Percentiles rank a stretch among this genome's conserved stretches.
phyloP scores from a whole-genome alignment of 768 basidiomycete species.

The Rhodotorula diobovata region DNA sequence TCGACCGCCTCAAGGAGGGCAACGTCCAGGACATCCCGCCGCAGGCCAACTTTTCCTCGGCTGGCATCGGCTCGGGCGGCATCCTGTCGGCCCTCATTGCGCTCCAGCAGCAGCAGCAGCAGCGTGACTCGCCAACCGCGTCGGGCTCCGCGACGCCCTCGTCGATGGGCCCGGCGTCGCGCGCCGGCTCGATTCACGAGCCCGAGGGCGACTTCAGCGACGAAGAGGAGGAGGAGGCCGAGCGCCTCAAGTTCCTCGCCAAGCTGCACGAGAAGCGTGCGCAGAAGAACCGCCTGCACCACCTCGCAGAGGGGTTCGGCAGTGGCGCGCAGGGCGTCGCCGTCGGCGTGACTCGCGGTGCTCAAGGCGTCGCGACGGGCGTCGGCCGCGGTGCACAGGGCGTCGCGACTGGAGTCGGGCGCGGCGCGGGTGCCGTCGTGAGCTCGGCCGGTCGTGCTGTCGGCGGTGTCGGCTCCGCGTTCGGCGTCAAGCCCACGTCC shows the following conservation, averaged over 20 bases:
- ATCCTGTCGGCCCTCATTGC: conserved; percentile 64
- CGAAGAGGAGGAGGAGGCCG: conserved; percentile 42
- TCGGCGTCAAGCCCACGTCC: conserved; percentile 5
- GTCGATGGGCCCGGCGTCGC: conserved; percentile 45
- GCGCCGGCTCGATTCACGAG: conserved; percentile 39
- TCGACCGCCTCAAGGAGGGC: conserved; percentile 32
- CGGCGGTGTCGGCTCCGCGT: background rate
- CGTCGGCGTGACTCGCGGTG: background rate
- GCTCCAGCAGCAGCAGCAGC: conserved; percentile 56
- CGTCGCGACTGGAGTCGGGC: conserved; percentile 19
- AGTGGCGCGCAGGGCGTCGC: conserved; percentile 21
- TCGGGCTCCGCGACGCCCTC: conserved; percentile 37
- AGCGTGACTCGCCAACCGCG: conserved; percentile 2
- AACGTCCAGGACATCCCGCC: conserved; percentile 36
- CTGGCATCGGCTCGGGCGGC: conserved; percentile 50
- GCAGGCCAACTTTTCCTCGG: conserved; percentile 10
- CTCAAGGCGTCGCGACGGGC: no score
- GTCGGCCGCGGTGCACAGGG: no score
- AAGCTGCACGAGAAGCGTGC: conserved; percentile 41
- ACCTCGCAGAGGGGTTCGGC: conserved; percentile 11
- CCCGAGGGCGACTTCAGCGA: conserved; percentile 38
- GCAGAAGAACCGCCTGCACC: conserved; percentile 14
- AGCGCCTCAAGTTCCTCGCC: conserved; percentile 36
- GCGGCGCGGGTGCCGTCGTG: conserved; percentile 22
- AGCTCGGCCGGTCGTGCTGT: conserved; percentile 30